Conservation (phyloP, 108 stramenopile genomes). For the Asterionellopsis glacialis region DNA sequence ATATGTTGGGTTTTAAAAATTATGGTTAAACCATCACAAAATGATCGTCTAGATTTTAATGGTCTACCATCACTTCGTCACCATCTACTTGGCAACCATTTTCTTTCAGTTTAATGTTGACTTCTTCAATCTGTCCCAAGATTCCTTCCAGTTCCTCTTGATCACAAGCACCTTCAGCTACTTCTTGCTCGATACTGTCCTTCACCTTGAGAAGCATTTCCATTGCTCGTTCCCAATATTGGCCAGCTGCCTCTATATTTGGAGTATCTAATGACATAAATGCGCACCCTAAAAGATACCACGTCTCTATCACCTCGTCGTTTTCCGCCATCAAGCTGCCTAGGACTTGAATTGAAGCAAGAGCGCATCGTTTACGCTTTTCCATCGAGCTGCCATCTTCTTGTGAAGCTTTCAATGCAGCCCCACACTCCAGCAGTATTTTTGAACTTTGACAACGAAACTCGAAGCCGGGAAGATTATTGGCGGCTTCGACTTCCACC, state of each 20-base stretch:
- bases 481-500: conserved; percentile 41
- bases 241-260: conserved; percentile 43
- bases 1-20: too few species aligned
- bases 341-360: conserved; percentile 71
- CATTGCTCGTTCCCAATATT: conserved; percentile 64
- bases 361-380: conserved; percentile 30
- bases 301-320: conserved; percentile 86
- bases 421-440: conserved; percentile 75
- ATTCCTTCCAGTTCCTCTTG: conserved; percentile 48
- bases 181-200: conserved; percentile 49
- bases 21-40: neutral
- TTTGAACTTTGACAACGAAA: conserved; percentile 86
- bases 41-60: neutral
- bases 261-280: conserved; percentile 47
- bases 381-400: conserved; percentile 9
- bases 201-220: conserved; percentile 67
- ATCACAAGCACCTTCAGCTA: conserved; percentile 37
- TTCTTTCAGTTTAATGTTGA: conserved; percentile 8
- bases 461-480: conserved; percentile 67
- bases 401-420: neutral
- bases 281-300: conserved; percentile 80
- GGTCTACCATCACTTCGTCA: too few species aligned
- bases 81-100: neutral
- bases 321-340: conserved; percentile 85
- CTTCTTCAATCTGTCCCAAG: conserved; percentile 54